phyloP scores from a whole-genome alignment of 768 basidiomycete species.

The Xanthoconium stramineum region DNA sequence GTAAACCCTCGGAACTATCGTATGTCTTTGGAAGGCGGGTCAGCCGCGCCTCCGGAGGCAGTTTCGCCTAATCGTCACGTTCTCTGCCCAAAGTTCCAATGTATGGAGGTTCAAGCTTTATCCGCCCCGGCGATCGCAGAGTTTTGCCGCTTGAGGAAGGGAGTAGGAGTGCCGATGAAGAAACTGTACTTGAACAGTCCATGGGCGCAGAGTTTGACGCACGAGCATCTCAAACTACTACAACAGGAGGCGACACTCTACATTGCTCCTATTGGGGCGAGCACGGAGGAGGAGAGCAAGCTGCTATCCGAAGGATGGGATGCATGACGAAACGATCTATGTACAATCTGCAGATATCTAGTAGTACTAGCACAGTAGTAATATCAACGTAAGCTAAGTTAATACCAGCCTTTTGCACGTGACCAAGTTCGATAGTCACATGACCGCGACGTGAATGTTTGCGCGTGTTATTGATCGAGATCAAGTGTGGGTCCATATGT shows the following conservation, averaged over 20 bases:
- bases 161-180: conserved; percentile 42
- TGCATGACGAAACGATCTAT: conserved; percentile 4
- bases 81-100: conserved; percentile 44
- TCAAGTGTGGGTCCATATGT: conserved; percentile 15
- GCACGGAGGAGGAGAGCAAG: conserved; percentile 45
- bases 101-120: conserved; percentile 45
- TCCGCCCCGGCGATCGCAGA: conserved; percentile 30
- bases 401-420: conserved; percentile 16
- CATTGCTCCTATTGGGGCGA: conserved; percentile 34
- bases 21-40: conserved; percentile 1
- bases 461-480: conserved; percentile 17
- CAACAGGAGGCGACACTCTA: conserved; percentile 30
- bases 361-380: background rate
- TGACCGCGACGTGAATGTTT: conserved; percentile 26
- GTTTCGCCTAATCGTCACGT: conserved; percentile 13
- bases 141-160: conserved; percentile 37
- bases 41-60: conserved; percentile 2
- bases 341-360: conserved; percentile 1
- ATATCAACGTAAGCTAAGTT: no score
- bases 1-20: conserved; percentile 34
- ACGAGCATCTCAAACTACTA: conserved; percentile 22
- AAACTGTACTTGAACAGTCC: conserved; percentile 46
- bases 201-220: conserved; percentile 22
- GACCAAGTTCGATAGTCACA: conserved; percentile 19
- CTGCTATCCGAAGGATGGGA: conserved; percentile 26